Base-by-base conservation (phyloP, 169 alveolate species). In the Fabrea salina region DNA sequence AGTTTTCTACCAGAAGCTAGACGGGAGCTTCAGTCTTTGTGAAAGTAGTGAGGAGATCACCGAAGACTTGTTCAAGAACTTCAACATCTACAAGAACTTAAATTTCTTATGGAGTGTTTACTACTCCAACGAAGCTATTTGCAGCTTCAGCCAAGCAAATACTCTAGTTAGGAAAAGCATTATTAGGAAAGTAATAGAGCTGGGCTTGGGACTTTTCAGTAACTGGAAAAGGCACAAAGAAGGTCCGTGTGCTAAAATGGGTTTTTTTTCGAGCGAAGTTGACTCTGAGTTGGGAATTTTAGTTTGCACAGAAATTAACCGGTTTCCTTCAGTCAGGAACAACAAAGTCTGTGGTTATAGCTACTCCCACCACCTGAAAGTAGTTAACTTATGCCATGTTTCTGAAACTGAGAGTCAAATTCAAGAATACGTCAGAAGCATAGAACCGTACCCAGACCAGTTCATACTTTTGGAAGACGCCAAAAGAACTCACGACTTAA, bases 241-340 rank as follows among this genome's bases (percentile, higher is more conserved):
- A 61, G 74, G 74, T 5, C 74, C 74, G 16, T 61, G 49, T 37
- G 49, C 74, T 2, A 32, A 37, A 16, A 61, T 61, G 74, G 50
- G 32, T 61, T 61, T 33, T 30, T 32, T 61, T 1, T 2, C 74
- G 11, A 35, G n/a, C 13, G 25, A 35, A 16, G n/a, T 13, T n/a
- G 49, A 30, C 11, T n/a, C 49, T 33, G 49, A 61, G 1, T 16
- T 13, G 8, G 16, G 8, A 47, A 0, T 61, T 1, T 35, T 61
- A 61, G 2, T 61, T 32, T 47, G 54, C 25, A 30, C 32, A 8
- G 27, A n/a, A n/a, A 1, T 61, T 16, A 51, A 61, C 11, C 11
- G 50, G n/a, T 13, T 37, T 35, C 74, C 74, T 33, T 16, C 39
- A 33, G 27, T 61, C 50, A 16, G 74, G 7, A 16, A 61, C 43